A percentile compares a stretch with the other conserved stretches of the same genome.
Evolutionary conservation across 2,329 filamentous ascomycete genomes (phyloP).

Genomic region (Lizonia empirigonia): DNA sequence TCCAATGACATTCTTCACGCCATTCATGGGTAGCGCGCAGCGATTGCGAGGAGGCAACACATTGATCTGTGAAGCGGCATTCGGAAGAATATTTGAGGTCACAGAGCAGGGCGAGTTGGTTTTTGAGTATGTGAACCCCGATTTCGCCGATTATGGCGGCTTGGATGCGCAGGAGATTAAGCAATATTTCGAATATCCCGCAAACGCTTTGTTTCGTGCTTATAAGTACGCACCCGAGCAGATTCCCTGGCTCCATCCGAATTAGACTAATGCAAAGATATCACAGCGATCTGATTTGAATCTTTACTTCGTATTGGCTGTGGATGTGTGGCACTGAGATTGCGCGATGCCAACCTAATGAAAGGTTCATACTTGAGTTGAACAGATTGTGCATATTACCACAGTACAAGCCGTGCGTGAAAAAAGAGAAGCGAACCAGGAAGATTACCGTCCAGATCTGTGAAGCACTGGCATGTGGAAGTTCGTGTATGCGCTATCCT

Average conservation of each 20-base stretch:
- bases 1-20: background rate
- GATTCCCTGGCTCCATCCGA: background rate
- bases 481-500: background rate
- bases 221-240: background rate
- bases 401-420: too few relatives aligned
- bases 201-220: background rate
- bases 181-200: conserved; percentile 20
- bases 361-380: too few relatives aligned
- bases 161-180: conserved; percentile 45
- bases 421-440: too few relatives aligned
- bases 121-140: conserved; percentile 54
- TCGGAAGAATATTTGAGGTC: background rate
- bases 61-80: background rate
- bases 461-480: too few relatives aligned
- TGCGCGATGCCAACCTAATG: too few relatives aligned
- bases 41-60: background rate
- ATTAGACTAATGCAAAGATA: too few relatives aligned
- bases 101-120: conserved; percentile 46
- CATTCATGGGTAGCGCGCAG: background rate
- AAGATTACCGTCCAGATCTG: too few relatives aligned
- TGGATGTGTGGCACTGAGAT: too few relatives aligned
- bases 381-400: too few relatives aligned
- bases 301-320: too few relatives aligned
- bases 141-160: conserved; percentile 49
- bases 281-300: too few relatives aligned